Evolutionary conservation across 75 land plant species (phyloP).

Genomic region (Cryptomeria japonica): DNA sequence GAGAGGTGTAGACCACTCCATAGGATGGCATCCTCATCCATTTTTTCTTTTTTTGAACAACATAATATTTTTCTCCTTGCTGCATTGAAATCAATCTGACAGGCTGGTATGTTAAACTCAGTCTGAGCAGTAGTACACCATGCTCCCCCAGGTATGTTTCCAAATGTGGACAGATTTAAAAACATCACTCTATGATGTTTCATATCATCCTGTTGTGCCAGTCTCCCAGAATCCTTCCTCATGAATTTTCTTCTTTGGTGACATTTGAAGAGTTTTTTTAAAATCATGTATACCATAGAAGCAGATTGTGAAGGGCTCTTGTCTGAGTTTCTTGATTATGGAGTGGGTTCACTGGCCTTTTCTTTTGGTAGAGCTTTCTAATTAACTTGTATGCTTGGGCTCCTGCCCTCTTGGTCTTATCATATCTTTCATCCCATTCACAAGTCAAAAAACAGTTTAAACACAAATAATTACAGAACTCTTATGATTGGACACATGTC

Average conservation of each 20-base stretch:
- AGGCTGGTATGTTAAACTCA: neutral
- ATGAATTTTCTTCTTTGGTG: neutral
- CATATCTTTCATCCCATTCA: neutral
- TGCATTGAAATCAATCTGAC: neutral
- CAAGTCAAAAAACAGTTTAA: neutral
- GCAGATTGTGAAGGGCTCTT: neutral
- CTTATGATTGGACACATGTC: neutral
- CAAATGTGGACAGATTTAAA: too few species aligned
- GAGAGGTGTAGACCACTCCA: neutral
- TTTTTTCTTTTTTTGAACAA: too few species aligned
- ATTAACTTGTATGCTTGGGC: neutral
- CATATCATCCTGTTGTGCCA: neutral
- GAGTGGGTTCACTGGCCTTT: neutral
- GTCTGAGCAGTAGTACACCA: neutral
- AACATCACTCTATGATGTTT: neutral
- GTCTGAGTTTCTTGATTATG: neutral
- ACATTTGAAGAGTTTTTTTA: neutral
- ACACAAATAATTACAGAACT: neutral
- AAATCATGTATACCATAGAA: too few species aligned
- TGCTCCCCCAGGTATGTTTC: neutral
- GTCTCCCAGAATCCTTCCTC: neutral
- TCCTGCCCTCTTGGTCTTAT: neutral
- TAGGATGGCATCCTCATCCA: neutral
- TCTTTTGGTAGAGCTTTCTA: neutral
- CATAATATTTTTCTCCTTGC: neutral